Base-by-base conservation (phyloP, 208 protist species). In the Leishmania tropica region DNA sequence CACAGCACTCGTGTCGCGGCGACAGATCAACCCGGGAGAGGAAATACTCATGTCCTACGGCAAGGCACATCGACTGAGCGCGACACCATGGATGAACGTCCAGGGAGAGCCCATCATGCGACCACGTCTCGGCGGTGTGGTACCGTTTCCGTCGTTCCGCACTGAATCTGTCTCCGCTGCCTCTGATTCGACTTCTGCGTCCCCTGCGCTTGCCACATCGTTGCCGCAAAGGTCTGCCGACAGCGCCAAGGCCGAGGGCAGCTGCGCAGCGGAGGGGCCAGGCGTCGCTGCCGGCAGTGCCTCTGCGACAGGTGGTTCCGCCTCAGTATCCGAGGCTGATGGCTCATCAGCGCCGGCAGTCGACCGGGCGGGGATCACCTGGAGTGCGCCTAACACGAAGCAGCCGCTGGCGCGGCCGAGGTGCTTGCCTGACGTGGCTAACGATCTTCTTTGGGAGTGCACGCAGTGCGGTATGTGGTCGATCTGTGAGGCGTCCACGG, bases 1-100 rank as follows among this genome's bases (percentile, higher is more conserved):
- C 85, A 98, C 95, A 1, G 95, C 95, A 47, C 84, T 98, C 65
- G 91, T 98, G 28, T 86, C 90, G 15, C 85, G 89, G 35, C 81
- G 93, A 37, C 88, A 94, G 78, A 96, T 98, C 68, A 83, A 48
- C 70, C 87, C 87, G 11, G 95, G 94, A 8, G 95, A 98, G 77
- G 95, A 98, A 77, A 94, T 98, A n/a, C 84, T 98, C 2, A 96
- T 98, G 93, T 85, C 92, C 28, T 98, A 98, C 76, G 95, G 95
- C 53, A 96, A 97, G 84, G 91, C 92, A 37, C 93, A 97, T 80
- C 88, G 85, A 53, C 85, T 98, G 17, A 86, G 84, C 28, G 56
- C 90, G n/a, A 88, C 84, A 37, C 86, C 93, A 47, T 98, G 95
- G 94, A 80, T 83, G 42, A 91, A 91, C 56, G 60, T 93, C 42